Base-by-base conservation (phyloP, 108 stramenopile genomes). In the Hondaea fermentalgiana region DNA sequence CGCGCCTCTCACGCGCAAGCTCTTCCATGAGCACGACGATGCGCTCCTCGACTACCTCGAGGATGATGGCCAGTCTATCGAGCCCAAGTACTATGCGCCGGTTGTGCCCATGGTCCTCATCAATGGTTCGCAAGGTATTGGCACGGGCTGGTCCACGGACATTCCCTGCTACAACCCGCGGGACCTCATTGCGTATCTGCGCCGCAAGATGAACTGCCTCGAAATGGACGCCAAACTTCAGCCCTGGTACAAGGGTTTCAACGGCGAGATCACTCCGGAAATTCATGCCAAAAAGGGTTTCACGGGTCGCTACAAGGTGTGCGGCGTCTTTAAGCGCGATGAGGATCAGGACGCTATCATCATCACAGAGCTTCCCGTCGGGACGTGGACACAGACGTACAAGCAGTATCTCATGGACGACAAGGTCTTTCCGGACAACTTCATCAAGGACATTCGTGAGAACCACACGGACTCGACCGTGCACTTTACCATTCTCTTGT, bases 21-120 rank as follows among this genome's bases (percentile, higher is more conserved):
- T 99, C 59, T 99, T 99, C 90, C 99, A 98, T 90, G 98, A 97
- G 5, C 97, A 99, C 89, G 99, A 99, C 91, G 99, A 99, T 90
- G 94, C 94, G 21, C 94, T 99, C 21, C 94, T 99, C 43, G 93
- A 91, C 76, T 98, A 97, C 92, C 94, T 97, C 35, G 94, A 96
- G 53, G 99, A 99, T 89, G 99, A 99, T 91, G 99, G 99, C 16
- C 90, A 96, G 47, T 92, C 94, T 55, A 98, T 99, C 87, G 99
- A 99, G 92, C 99, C 99, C 10, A 95, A 94, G 25, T 98, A 92
- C 90, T 99, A 99, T 91, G 94, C 97, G 89, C 98, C 91, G 43
- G 88, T 92, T 42, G 55, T 92, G 42, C 92, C 93, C 16, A n/a
- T 92, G 44, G 93, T 90, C 35, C 93, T 95, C 6, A 93, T 95